A percentile compares a stretch with the other conserved stretches of the same genome.
Evolutionary conservation across 352 stramenopile genomes (phyloP).

Genomic region (Pythium aquatile): DNA sequence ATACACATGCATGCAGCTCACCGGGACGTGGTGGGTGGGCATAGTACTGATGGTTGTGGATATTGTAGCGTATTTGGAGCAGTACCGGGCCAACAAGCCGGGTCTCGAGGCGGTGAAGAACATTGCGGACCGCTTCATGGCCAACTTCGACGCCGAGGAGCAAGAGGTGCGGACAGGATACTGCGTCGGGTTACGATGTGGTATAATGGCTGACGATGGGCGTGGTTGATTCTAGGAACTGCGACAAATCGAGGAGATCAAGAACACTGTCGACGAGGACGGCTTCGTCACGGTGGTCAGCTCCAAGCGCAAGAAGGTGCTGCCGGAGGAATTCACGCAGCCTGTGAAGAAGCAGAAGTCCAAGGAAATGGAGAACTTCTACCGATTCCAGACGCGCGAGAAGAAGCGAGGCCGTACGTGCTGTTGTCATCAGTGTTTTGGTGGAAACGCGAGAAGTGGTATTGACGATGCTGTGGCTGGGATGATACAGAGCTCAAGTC

Average conservation of each 20-base stretch:
- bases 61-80: constrained; percentile 40
- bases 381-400: constrained; percentile 85
- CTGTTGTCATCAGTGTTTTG: not conserved
- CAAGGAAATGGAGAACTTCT: constrained; percentile 83
- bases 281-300: constrained; percentile 83
- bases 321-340: constrained; percentile 38
- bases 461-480: constrained; percentile 1
- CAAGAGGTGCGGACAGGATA: constrained; percentile 36
- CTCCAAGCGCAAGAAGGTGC: constrained; percentile 56
- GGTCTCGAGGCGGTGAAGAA: constrained; percentile 63
- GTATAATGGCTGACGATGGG: not conserved
- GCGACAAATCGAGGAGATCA: constrained; percentile 64
- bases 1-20: no score
- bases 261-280: constrained; percentile 79
- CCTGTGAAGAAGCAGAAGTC: constrained; percentile 82
- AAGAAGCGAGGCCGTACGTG: constrained; percentile 83
- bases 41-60: not conserved
- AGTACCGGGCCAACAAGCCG: constrained; percentile 70
- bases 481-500: constrained; percentile 65
- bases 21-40: no score
- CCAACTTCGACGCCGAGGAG: constrained; percentile 69
- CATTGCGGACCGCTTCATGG: constrained; percentile 75
- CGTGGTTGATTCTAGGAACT: constrained; percentile 36
- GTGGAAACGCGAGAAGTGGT: not conserved
- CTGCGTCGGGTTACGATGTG: not conserved